Base-by-base conservation (phyloP, 305 asterid genomes). In the Solanum hybrid region DNA sequence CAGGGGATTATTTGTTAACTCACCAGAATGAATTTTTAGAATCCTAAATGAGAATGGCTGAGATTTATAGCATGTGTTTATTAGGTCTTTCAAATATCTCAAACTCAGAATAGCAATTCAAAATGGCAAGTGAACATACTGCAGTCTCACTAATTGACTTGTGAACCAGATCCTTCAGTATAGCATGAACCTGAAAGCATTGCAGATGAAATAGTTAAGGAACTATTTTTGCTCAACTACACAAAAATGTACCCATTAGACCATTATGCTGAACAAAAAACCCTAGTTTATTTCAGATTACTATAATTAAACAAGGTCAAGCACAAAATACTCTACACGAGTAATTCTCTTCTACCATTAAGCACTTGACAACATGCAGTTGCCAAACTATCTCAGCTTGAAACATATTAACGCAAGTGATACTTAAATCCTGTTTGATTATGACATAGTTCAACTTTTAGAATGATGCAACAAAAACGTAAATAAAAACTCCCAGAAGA, bases 151-250 rank as follows among this genome's bases (percentile, higher is more conserved):
- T 93, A 83, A 98, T 94, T 40, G 99, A 93, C 94, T 97, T 98
- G 89, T 95, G 97, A 91, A 98, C 96, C 81, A 98, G 95, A 20
- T 98, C 99, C 96, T 94, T 98, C 92, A 98, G 92, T 89, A 98
- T 92, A 79, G 92, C 97, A 93, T 97, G 99, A 92, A 98, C 99
- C 99, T 98, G 95, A 90, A 90, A 90, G 79, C 90, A 91, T 64
- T 31, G 51, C 69, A 89, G 33, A 57, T 86, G 84, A 87, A 86
- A 34, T 64, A 86, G 11, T 46, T 36, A 91, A 73, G 29, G 85
- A 75, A 79, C 18, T 57, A 20, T 37, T 29, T 76, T 76, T 29
- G 76, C 46, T 88, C 28, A 88, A 51, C 77, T 36, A 13, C 74
- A 40, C 5, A 88, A 82, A 24, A 20, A 84, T 84, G 40, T 46